A percentile compares a stretch with the other conserved stretches of the same genome.
phyloP scores from a whole-genome alignment of 2,329 filamentous ascomycete genomes.

The Epichloe glyceriae region DNA sequence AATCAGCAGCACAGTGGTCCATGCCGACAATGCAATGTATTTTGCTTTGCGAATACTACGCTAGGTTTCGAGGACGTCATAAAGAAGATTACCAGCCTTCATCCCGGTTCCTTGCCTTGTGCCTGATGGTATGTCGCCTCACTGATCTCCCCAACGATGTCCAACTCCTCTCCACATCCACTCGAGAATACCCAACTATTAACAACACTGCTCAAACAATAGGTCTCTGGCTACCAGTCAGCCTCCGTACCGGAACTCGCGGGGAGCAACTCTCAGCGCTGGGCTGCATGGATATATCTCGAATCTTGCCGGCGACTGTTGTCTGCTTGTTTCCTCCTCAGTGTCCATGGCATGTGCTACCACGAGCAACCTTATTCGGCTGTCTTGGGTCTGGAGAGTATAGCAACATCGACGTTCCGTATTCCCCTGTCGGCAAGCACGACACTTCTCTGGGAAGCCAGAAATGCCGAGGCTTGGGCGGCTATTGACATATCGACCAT shows the following conservation, averaged over 20 bases:
- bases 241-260: neutral
- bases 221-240: conserved; percentile 4
- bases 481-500: conserved; percentile 17
- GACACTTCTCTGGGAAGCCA: conserved; percentile 36
- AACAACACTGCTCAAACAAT: neutral
- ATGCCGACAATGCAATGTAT: conserved; percentile 40
- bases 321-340: conserved; percentile 43
- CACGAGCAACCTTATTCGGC: conserved; percentile 32
- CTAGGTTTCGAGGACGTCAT: conserved; percentile 39
- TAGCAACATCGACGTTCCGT: conserved; percentile 20
- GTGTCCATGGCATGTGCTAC: conserved; percentile 42
- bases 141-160: no score
- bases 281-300: conserved; percentile 38
- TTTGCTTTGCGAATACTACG: conserved; percentile 41
- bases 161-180: no score
- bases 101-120: conserved; percentile 35
- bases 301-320: conserved; percentile 42
- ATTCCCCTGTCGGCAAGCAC: conserved; percentile 35
- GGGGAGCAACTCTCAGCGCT: conserved; percentile 21
- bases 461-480: conserved; percentile 33
- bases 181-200: no score
- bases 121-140: conserved; percentile 36
- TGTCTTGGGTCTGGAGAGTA: conserved; percentile 23
- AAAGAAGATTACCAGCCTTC: conserved; percentile 34
- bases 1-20: conserved; percentile 23